These are phyloP conservation scores for Aegilops umbellulata DNA, from an alignment of 176 grass and related monocot species.

Conservation along the genomic window DNA sequence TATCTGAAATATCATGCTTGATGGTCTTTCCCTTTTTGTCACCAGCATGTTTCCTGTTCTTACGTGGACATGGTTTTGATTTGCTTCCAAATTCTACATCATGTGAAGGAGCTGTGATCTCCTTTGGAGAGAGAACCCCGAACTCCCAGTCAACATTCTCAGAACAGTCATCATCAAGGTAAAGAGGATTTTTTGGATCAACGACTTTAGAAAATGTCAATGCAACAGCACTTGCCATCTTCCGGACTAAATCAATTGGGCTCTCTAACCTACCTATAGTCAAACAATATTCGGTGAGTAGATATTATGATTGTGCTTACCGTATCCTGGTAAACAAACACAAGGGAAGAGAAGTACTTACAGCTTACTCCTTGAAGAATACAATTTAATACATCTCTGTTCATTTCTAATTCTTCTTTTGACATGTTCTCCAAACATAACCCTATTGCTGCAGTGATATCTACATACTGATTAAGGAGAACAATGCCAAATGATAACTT, in stretches of 20 bases:
- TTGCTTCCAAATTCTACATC: conserved; percentile 39
- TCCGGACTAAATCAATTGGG: conserved; percentile 81
- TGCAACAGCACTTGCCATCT: conserved; percentile 87
- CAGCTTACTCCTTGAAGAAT: conserved; percentile 97
- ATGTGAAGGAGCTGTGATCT: conserved; percentile 37
- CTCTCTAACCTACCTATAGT: conserved; percentile 91
- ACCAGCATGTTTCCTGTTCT: conserved; percentile 49
- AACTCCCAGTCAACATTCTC: conserved; percentile 91
- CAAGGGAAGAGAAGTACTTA: conserved; percentile 36
- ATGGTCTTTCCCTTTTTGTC: conserved; percentile 47
- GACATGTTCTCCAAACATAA: conserved; percentile 83
- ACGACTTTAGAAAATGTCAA: conserved; percentile 90
- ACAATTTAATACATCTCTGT: conserved; percentile 79
- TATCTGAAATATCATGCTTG: conserved; percentile 34
- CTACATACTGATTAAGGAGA: conserved; percentile 58
- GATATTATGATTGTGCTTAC: conserved; percentile 8
- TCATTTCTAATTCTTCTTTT: conserved; percentile 74
- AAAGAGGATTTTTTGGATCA: conserved; percentile 91
- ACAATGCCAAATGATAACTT: conserved; percentile 31
- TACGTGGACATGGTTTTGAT: conserved; percentile 30
- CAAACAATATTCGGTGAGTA: conserved; percentile 28
- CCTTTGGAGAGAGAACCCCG: conserved; percentile 58
- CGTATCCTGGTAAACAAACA: conserved; percentile 24
- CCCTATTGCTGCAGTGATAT: conserved; percentile 89
- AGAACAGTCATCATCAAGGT: conserved; percentile 81